Evolutionary conservation across 192 early-diverging fungal species (phyloP).

Genomic region (Entomortierella parvispora): DNA sequence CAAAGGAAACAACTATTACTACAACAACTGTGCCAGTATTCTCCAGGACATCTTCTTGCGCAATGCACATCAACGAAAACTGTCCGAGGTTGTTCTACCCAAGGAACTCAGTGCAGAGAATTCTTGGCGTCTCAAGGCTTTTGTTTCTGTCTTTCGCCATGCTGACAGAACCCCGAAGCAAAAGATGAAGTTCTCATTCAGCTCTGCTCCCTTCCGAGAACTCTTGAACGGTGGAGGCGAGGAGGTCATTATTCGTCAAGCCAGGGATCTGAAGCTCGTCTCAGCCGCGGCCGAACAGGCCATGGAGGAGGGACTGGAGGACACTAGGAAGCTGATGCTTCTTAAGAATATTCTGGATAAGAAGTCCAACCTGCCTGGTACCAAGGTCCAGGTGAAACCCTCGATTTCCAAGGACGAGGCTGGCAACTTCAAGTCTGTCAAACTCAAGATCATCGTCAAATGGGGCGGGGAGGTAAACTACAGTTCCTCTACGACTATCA

Average conservation of each 20-base stretch:
- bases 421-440: slow-evolving; percentile 57
- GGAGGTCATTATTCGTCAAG: slow-evolving; percentile 85
- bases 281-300: slow-evolving; percentile 67
- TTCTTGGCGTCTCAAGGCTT: slow-evolving; percentile 94
- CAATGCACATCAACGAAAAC: slow-evolving; percentile 66
- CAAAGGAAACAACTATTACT: slow-evolving; percentile 94
- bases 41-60: slow-evolving; percentile 83
- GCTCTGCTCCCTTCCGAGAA: slow-evolving; percentile 72
- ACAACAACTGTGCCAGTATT: slow-evolving; percentile 83
- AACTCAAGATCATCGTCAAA: slow-evolving; percentile 93
- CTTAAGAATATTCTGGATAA: slow-evolving; percentile 80
- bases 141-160: slow-evolving; percentile 93
- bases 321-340: slow-evolving; percentile 65
- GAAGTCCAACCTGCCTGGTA: slow-evolving; percentile 85
- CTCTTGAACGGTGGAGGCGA: slow-evolving; percentile 74
- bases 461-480: slow-evolving; percentile 87
- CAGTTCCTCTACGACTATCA: background rate
- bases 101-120: slow-evolving; percentile 75
- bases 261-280: slow-evolving; percentile 74
- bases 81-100: slow-evolving; percentile 60
- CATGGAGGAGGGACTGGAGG: slow-evolving; percentile 64
- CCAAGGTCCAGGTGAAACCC: slow-evolving; percentile 94
- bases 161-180: slow-evolving; percentile 98
- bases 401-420: slow-evolving; percentile 67
- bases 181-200: slow-evolving; percentile 92